Base-by-base conservation (phyloP, 768 basidiomycete genomes). In the Candolleomyces efflorescens region DNA sequence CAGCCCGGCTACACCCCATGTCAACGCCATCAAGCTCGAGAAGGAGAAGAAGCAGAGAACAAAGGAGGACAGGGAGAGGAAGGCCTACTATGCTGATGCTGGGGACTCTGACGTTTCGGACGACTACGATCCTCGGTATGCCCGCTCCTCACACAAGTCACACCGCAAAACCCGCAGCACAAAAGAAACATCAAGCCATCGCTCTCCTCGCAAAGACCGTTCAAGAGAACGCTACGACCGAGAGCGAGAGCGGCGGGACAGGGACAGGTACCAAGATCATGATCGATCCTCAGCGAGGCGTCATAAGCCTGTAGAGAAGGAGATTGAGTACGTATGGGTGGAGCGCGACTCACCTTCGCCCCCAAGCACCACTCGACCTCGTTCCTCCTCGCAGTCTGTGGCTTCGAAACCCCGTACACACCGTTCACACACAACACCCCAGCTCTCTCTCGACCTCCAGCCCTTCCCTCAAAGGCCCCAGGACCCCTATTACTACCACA, bases 1-100 rank as follows among this genome's bases (percentile, higher is more conserved):
- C 47, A 36, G 20, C 15, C 61, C 59, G 11, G 56, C 53, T 37
- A 59, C 46, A 38, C 59, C 61, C n/a, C 46, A 59, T 52, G 46
- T 59, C 26, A 39, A 59, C 20, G 54, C 58, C 36, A 38, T 59
- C 17, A 51, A 59, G 26, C 52, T 59, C 15, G 23, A 26, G 13
- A 12, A 54, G 10, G 56, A 55, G 41, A 41, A 48, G 36, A 51
- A 57, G 17, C 39, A 48, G n/a, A 49, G 51, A 13, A 11, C 41
- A 39, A 54, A 47, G 18, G 43, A 53, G 24, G 26, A 32, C n/a
- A n/a, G n/a, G 32, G 32, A n/a, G 18, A 23, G 43, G 44, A 51
- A 18, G 23, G 23, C 56, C 17, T 22, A 49, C 24, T 52, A 39
- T 26, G 22, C 23, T n/a, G 37, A 52, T 17, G 18, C 39, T 41